Evolutionary conservation across 78 protist genomes (phyloP), one percentile per base, ranked within the genome.

Genomic region (Dictyostelium brefeldianum): DNA sequence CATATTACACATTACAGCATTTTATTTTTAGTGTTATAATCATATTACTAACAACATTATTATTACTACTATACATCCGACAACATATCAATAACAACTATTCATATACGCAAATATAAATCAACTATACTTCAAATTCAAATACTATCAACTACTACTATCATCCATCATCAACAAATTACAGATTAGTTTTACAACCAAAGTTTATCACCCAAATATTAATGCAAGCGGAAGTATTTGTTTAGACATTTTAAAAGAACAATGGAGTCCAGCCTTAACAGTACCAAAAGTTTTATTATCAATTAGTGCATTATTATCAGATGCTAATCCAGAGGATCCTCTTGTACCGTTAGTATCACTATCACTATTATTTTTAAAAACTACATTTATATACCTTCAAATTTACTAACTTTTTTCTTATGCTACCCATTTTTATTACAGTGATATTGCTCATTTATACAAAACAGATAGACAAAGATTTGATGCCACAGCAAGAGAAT

Each of bases 191-290:
- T 99, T 98, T 96, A 50, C 69, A 18, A 98, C 99, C 2, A 95
- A 95, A 78, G 95, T 99, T 54, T 98, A 98, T 89, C 99, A 99
- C 78, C 98, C 98, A 48, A 99, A 99, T 96, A 94, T 99, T 80
- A 98, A 98, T 96, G 54, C 90, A n/a, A 95, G 96, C 36, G 99
- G 99, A 15, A 83, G 89, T 77, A 98, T 99, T 79, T 99, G 99
- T 96, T 77, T 99, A 25, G 99, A 97, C 74, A 97, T 98, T 25
- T 97, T 99, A 78, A 97, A 98, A 9, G 98, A 96, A 57, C 96
- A 97, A 83, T 99, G 99, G 99, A 90, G 94, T 62, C 99, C 99
- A 22, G 98, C 99, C 6, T 91, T 98, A n/a, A 98, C 99, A 41
- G 97, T 97, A 67, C 90, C 98, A 47, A 89, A 83, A 89, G 98